Percentiles rank a stretch among this genome's conserved stretches.
Conservation (phyloP, 2,329 filamentous ascomycete species). For the Triangularia setosa region DNA sequence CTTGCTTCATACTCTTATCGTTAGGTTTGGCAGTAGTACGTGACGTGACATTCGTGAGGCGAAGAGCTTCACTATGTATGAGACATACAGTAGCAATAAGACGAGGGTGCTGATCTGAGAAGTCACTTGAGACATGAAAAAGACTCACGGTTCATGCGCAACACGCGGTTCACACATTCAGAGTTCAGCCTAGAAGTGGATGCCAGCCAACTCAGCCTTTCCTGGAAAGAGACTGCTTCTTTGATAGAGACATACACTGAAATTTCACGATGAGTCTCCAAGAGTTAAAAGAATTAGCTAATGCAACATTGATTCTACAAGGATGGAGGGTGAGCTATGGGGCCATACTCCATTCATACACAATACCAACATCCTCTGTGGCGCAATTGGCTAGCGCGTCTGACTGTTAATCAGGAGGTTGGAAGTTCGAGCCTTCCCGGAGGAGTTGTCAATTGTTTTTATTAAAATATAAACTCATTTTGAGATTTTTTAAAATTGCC, state of each 20-base stretch:
- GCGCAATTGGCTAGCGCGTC: constrained; percentile 11
- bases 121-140: neutral
- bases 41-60: neutral
- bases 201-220: too few relatives aligned
- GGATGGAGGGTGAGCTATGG: neutral
- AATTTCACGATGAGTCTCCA: too few relatives aligned
- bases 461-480: too few relatives aligned
- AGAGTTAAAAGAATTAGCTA: neutral
- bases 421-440: constrained; percentile 26
- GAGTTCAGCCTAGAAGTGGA: constrained; percentile 18
- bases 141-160: neutral
- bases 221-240: too few relatives aligned
- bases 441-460: constrained; percentile 16
- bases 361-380: constrained; percentile 19
- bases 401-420: constrained; percentile 42
- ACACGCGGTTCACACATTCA: neutral
- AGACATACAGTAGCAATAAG: neutral
- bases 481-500: neutral
- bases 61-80: neutral
- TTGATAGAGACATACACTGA: too few relatives aligned
- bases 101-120: neutral
- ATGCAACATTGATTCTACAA: neutral
- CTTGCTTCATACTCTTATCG: neutral
- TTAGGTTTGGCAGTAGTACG: neutral
- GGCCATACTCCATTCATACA: neutral